phyloP scores from a whole-genome alignment of 495 filamentous ascomycete genomes.

The Hypoxylon cercidicola region DNA sequence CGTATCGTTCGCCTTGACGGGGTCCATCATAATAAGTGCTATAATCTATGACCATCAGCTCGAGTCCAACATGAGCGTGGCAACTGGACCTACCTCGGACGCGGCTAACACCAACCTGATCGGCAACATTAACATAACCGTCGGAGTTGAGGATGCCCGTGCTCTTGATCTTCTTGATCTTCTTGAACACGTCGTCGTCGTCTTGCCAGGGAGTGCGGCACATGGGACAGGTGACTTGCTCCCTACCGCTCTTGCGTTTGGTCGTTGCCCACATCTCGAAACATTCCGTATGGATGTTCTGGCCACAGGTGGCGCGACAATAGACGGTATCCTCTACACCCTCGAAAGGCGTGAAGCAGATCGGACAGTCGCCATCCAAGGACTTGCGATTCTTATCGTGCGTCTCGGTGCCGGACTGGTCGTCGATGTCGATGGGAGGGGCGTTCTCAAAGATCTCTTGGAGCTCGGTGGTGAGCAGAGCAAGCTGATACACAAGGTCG shows the following conservation, averaged over 20 bases:
- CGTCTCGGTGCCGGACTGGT: conserved; percentile 6
- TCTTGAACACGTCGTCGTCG: conserved; percentile 59
- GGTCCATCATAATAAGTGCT: conserved; percentile 23
- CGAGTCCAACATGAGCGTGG: not conserved
- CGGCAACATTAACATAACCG: conserved; percentile 75
- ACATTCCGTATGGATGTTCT: conserved; percentile 79
- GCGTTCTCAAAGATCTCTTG: conserved; percentile 67
- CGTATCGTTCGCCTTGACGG: not conserved
- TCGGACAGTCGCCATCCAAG: conserved; percentile 79
- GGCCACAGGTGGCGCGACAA: conserved; percentile 78
- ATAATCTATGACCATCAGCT: conserved; percentile 16
- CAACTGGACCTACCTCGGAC: conserved; percentile 56
- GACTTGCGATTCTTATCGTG: conserved; percentile 55
- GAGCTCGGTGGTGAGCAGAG: conserved; percentile 73
- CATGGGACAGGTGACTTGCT: conserved; percentile 70
- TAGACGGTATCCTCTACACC: conserved; percentile 69
- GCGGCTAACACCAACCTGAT: conserved; percentile 68
- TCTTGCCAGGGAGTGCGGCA: conserved; percentile 70
- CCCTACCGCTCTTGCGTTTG: conserved; percentile 50
- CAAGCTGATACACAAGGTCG: conserved; percentile 78
- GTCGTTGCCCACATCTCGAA: conserved; percentile 76
- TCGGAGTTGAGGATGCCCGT: conserved; percentile 57
- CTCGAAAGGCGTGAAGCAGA: conserved; percentile 79
- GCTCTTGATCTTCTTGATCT: conserved; percentile 59
- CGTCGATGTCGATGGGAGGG: conserved; percentile 47